A percentile compares a stretch with the other conserved stretches of the same genome.
These are phyloP conservation scores for Apiosordaria backusii DNA, from an alignment of 495 filamentous ascomycete species.

Conservation along the genomic window DNA sequence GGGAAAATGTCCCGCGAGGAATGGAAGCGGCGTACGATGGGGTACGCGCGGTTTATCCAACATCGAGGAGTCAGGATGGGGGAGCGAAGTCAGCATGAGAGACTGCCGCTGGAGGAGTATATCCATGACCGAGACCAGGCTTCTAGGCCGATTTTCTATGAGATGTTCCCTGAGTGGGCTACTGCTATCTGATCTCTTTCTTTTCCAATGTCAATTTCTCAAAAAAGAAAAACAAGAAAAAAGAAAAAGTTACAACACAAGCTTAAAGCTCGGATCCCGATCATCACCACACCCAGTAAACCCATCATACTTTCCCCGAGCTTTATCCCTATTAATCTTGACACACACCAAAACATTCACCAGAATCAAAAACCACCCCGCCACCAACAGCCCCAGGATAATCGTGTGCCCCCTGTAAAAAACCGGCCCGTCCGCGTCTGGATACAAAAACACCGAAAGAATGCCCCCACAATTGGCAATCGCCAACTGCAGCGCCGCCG, in stretches of 20 bases:
- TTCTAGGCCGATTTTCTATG: constrained; percentile 29
- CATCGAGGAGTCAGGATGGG: constrained; percentile 47
- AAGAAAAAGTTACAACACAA: constrained; percentile 49
- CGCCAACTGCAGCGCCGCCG: constrained; percentile 43
- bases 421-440: constrained; percentile 44
- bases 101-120: constrained; percentile 34
- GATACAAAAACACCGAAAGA: constrained; percentile 57
- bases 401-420: constrained; percentile 57
- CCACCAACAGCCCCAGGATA: constrained; percentile 54
- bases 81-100: constrained; percentile 43
- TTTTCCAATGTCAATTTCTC: too few relatives aligned
- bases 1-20: constrained; percentile 40
- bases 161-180: constrained; percentile 35
- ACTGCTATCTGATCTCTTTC: constrained; percentile 13
- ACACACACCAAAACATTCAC: constrained; percentile 60
- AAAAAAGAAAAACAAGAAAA: too few relatives aligned
- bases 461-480: constrained; percentile 50
- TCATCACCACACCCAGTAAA: constrained; percentile 59
- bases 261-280: constrained; percentile 58
- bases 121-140: constrained; percentile 36
- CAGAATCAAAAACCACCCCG: constrained; percentile 61
- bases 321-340: constrained; percentile 64
- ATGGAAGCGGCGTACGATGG: constrained; percentile 45
- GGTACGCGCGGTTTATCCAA: constrained; percentile 45
- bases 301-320: constrained; percentile 57